Base-by-base conservation (phyloP, 2,329 filamentous ascomycete species). In the Penicillium sp. region DNA sequence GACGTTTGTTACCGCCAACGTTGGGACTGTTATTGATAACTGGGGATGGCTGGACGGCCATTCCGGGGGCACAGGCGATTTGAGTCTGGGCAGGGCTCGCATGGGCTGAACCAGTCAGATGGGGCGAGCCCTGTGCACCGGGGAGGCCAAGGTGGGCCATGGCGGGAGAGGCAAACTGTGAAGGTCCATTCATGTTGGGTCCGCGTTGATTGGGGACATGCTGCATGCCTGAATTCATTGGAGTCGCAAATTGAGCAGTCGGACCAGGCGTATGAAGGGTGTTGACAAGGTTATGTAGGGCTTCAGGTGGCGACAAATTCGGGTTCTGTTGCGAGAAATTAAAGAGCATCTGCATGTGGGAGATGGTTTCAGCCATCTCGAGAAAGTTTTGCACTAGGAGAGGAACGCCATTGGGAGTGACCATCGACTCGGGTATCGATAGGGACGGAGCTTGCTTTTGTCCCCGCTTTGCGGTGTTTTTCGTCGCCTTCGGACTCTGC, bases 361-460 rank as follows among this genome's bases (percentile, higher is more conserved):
- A 85, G 68, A 88, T 82, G 26, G 84, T 87, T 70, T 88, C 86
- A 55, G 82, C 83, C 56, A 87, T 80, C 79, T 88, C 86, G 57
- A 88, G 76, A 67, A 86, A 87, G 61, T 79, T 76, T 71, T 85
- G 79, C 48, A 88, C 79, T 39, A 77, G 75, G 37, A 75, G 74
- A 6, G 84, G 82, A 42, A 87, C 76, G 36, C 85, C 86, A 55
- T 79, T 81, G 36, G 79, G 75, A 23, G 71, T 76, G 6, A 77
- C 73, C 65, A 75, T 69, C 5, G 75, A 76, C 40, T 75, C 73
- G 9, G 75, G 75, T 19, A 79, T 62, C 19, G 76, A 73, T 36
- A 83, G 64, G 26, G 75, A 70, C 31, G 64, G 67, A 63, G 60
- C 71, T 59, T 78, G 76, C 57, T 79, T 79, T 60, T 80, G 78